These are phyloP conservation scores for Lipomyces yamadae DNA, from an alignment of 805 yeast genomes.

Conservation along the genomic window DNA sequence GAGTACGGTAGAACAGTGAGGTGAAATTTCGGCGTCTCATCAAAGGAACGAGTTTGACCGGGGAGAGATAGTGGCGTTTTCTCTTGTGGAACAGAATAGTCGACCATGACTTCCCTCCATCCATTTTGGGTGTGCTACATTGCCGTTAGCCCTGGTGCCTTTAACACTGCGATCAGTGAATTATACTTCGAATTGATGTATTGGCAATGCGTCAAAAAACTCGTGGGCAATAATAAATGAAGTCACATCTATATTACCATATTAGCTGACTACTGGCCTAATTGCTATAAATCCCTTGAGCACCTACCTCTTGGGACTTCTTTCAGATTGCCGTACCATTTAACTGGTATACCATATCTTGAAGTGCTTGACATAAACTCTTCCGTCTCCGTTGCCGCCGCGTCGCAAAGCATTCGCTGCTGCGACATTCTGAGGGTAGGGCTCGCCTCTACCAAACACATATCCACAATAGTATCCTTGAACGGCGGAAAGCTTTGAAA, in stretches of 20 bases:
- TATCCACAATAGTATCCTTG: slow-evolving; percentile 44
- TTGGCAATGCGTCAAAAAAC: slow-evolving; percentile 85
- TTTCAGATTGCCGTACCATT: slow-evolving; percentile 45
- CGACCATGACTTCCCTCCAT: slow-evolving; percentile 81
- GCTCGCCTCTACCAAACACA: slow-evolving; percentile 74
- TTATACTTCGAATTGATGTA: slow-evolving; percentile 62
- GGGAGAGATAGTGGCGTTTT: slow-evolving; percentile 40
- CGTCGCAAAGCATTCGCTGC: slow-evolving; percentile 52
- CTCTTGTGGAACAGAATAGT: slow-evolving; percentile 47
- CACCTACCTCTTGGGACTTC: slow-evolving; percentile 43
- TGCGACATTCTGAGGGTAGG: slow-evolving; percentile 66
- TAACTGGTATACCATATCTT: slow-evolving; percentile 57
- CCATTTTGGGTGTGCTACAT: slow-evolving; percentile 57
- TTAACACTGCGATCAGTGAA: background rate
- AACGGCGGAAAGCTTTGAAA: slow-evolving; percentile 41
- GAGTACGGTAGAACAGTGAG: slow-evolving; percentile 61
- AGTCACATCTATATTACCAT: slow-evolving; percentile 43
- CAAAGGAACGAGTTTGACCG: slow-evolving; percentile 32
- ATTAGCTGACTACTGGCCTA: slow-evolving; percentile 22
- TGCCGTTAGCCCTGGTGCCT: background rate
- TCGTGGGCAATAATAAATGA: slow-evolving; percentile 82
- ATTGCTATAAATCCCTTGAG: background rate
- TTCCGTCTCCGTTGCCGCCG: slow-evolving; percentile 40
- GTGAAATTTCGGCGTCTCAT: slow-evolving; percentile 52
- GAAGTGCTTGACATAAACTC: slow-evolving; percentile 50